Evolutionary conservation across 495 filamentous ascomycete genomes (phyloP).

Genomic region (Penicillium subrubescens): DNA sequence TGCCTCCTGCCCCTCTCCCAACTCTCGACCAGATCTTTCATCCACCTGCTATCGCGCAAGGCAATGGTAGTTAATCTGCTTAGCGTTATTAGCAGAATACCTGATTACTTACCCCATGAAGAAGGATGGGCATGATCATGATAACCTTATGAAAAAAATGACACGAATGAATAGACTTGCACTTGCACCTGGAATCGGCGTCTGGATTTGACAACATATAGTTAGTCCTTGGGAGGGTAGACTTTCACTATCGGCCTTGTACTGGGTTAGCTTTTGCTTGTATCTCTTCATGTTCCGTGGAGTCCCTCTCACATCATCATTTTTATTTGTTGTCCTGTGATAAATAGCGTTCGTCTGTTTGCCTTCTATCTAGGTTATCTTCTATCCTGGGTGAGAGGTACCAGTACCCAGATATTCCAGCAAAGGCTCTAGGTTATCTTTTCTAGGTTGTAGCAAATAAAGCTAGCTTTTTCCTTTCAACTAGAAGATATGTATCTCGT

Average conservation of each 20-base stretch:
- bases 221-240: neutral
- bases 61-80: slow-evolving; percentile 25
- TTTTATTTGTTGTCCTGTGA: no score
- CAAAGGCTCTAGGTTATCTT: no score
- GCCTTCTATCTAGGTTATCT: no score
- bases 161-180: slow-evolving; percentile 27
- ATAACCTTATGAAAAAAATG: slow-evolving; percentile 29
- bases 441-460: no score
- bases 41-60: slow-evolving; percentile 18
- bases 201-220: slow-evolving; percentile 6
- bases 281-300: no score
- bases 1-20: slow-evolving; percentile 15
- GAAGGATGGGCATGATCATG: slow-evolving; percentile 19
- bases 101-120: neutral
- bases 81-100: neutral
- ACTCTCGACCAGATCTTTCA: slow-evolving; percentile 7
- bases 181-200: slow-evolving; percentile 17
- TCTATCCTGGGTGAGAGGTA: no score
- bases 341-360: no score
- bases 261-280: no score
- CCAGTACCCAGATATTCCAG: no score
- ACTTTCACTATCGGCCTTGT: no score
- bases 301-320: no score
- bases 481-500: neutral
- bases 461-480: no score